phyloP scores from a whole-genome alignment of 441 rosid species.

The Hura crepitans region DNA sequence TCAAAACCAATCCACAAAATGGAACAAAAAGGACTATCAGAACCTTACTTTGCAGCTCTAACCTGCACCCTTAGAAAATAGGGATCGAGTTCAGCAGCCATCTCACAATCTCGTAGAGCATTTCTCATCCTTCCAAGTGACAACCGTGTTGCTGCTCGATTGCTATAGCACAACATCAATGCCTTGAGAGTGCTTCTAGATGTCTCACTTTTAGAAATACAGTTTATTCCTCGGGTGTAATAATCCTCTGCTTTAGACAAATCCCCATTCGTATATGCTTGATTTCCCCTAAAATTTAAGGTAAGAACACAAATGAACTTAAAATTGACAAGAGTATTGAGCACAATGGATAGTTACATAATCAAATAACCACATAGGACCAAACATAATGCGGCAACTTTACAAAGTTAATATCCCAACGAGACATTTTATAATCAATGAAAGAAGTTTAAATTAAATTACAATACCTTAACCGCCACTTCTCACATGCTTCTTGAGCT shows the following conservation, averaged over 20 bases:
- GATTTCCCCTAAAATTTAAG: constrained; percentile 71
- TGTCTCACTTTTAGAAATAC: constrained; percentile 57
- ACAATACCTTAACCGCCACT: constrained; percentile 89
- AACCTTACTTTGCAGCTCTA: constrained; percentile 86
- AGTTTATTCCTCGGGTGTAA: constrained; percentile 77
- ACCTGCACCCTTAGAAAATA: constrained; percentile 77
- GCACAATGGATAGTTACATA: constrained; percentile 8
- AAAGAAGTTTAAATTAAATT: background rate
- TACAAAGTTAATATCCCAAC: background rate
- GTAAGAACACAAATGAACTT: constrained; percentile 24
- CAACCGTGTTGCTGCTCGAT: constrained; percentile 88
- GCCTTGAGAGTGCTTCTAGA: constrained; percentile 83
- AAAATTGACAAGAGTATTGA: background rate
- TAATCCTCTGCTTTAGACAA: constrained; percentile 75
- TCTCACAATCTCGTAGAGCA: constrained; percentile 78
- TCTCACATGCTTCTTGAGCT: constrained; percentile 91
- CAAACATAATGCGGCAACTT: constrained; percentile 5
- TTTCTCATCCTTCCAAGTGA: constrained; percentile 89
- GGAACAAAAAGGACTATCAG: constrained; percentile 20
- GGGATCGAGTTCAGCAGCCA: constrained; percentile 80
- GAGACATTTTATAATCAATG: background rate
- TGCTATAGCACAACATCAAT: constrained; percentile 89
- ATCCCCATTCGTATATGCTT: constrained; percentile 76
- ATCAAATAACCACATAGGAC: constrained; percentile 15
- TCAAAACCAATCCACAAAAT: background rate